Evolutionary conservation across 2,329 filamentous ascomycete genomes (phyloP), one percentile per base, ranked within the genome.

Genomic region (Aspergillus sp.): DNA sequence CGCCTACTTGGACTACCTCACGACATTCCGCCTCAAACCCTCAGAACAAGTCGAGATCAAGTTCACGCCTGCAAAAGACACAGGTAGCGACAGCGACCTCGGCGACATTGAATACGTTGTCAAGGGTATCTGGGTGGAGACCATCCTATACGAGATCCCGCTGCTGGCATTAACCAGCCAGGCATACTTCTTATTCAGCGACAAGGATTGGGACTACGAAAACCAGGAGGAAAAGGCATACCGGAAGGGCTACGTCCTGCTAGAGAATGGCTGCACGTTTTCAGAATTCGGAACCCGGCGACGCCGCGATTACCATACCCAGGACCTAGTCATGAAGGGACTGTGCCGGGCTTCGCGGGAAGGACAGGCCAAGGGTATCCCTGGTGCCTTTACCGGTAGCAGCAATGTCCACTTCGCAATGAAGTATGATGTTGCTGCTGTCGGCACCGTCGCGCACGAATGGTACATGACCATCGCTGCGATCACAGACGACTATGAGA

Each of bases 391-490:
- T 47, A 85, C 88, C 0, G 95, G 95, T 11, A 96, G 93, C 0
- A 98, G 93, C 74, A 99, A 99, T 70, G 95, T 99, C 4, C 93
- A 98, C 73, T 86, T 99, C 64, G 95, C 95, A 11, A 96, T 96
- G 91, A 89, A 91, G 68, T 93, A 96, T 75, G 87, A 86, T 45
- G 86, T 97, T 46, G 79, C 86, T 3, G 92, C 95, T 0, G 85
- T 98, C 12, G 95, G 95, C 5, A 99, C 95, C 0, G 87, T 91
- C 2, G 95, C 95, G 0, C 95, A 99, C 70, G 95, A 99, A 77
- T 99, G 95, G 95, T 98, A 97, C 80, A 99, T 99, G 95, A 93
- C 91, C 42, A 93, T 96, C 61, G 95, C 95, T 1, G 93, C 95
- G 40, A 91, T 97, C 66, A 90, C 89, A 4, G 83, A 91, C 61